Base-by-base conservation (phyloP, 805 yeast genomes). In the Saccharomycopsis sp. region DNA sequence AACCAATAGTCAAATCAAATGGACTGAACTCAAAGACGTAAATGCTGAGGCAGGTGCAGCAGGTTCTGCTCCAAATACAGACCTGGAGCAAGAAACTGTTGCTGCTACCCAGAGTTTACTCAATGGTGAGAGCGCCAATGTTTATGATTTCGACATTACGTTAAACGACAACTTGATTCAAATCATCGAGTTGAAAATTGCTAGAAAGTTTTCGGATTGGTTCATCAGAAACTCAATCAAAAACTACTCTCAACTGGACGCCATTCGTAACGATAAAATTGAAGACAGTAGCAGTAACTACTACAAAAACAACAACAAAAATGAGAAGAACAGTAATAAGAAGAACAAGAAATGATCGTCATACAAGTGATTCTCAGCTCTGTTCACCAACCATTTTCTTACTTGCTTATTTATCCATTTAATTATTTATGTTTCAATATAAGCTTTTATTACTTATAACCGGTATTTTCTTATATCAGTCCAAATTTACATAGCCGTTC, bases 161-260 rank as follows among this genome's bases (percentile, higher is more conserved):
- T 65, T 78, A 34, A 71, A 71, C 24, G 79, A 74, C 57, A 70
- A 70, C 23, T 60, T 74, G 51, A 70, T 78, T 56, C 74, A 75
- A 61, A 75, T 78, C 52, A 70, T 76, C 54, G 79, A 77, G 65
- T 68, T 73, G 51, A 75, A 76, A 64, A 70, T 71, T 41, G 77
- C 76, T 18, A 69, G 80, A 61, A 74, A 73, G 66, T 78, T 74
- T 62, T 76, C 77, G 50, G 80, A 78, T 63, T 78, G 81, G 81
- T 78, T 78, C 59, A 68, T 78, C 53, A 72, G 80, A 64, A 78
- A 77, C 68, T 73, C 78, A 29, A 66, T 66, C 59, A 77, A 75
- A 68, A 76, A 77, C 67, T 74, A 75, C 58, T 68, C 70, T 52
- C 75, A 73, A n/a, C 79, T 75, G 64, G 81, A 77, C 52, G 65